phyloP scores from a whole-genome alignment of 495 filamentous ascomycete genomes.

The Penicillium psychrofluorescens region DNA sequence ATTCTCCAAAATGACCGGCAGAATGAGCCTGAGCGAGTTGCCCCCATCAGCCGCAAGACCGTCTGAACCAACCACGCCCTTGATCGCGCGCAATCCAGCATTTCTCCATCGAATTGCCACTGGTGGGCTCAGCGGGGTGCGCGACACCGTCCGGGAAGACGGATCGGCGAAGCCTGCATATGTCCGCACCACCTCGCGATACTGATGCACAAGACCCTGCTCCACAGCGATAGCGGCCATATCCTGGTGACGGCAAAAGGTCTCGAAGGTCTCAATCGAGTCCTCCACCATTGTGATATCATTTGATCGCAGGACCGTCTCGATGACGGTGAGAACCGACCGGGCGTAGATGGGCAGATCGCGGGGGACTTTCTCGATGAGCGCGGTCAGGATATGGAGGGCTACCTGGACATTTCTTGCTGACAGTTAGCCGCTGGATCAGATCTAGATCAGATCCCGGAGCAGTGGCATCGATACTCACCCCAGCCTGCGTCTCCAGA shows the following conservation, averaged over 20 bases:
- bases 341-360: slow-evolving; percentile 81
- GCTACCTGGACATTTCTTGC: slow-evolving; percentile 85
- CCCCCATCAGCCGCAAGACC: slow-evolving; percentile 65
- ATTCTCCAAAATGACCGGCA: slow-evolving; percentile 79
- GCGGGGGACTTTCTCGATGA: slow-evolving; percentile 86
- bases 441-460: no score
- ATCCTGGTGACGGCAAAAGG: slow-evolving; percentile 77
- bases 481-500: slow-evolving; percentile 74
- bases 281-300: slow-evolving; percentile 87
- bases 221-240: slow-evolving; percentile 69
- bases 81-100: slow-evolving; percentile 71
- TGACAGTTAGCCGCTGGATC: background rate
- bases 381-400: slow-evolving; percentile 75
- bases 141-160: slow-evolving; percentile 19
- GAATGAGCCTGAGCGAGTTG: slow-evolving; percentile 63
- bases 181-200: slow-evolving; percentile 64
- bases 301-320: slow-evolving; percentile 66
- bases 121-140: slow-evolving; percentile 52
- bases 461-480: slow-evolving; percentile 43
- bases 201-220: slow-evolving; percentile 74
- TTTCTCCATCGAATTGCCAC: slow-evolving; percentile 79
- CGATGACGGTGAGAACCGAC: slow-evolving; percentile 71
- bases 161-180: slow-evolving; percentile 70
- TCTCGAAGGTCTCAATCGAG: slow-evolving; percentile 73
- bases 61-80: slow-evolving; percentile 69